Evolutionary conservation across 352 stramenopile species (phyloP).

Genomic region (Phytophthora gonapodyides): DNA sequence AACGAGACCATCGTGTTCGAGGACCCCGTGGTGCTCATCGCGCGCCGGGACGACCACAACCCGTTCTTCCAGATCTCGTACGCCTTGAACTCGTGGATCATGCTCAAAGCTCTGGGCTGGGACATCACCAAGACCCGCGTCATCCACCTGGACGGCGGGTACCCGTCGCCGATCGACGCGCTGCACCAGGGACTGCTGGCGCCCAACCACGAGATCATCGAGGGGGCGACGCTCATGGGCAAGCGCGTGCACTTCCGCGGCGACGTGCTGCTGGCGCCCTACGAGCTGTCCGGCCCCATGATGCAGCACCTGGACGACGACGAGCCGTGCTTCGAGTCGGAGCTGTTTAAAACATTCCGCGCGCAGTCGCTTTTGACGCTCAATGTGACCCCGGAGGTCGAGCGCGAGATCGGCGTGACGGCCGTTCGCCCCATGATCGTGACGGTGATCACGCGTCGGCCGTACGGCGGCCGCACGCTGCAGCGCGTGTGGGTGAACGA

Average conservation of each 20-base stretch:
- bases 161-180: slow-evolving; percentile 44
- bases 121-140: slow-evolving; percentile 39
- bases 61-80: slow-evolving; percentile 60
- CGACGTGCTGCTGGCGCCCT: slow-evolving; percentile 55
- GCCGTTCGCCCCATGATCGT: slow-evolving; percentile 35
- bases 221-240: slow-evolving; percentile 35
- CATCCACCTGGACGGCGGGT: slow-evolving; percentile 52
- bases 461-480: slow-evolving; percentile 52
- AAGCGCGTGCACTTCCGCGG: slow-evolving; percentile 48
- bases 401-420: slow-evolving; percentile 27
- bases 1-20: slow-evolving; percentile 35
- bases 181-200: slow-evolving; percentile 50
- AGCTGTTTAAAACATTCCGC: slow-evolving; percentile 61
- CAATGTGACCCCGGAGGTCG: slow-evolving; percentile 29
- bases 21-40: slow-evolving; percentile 41
- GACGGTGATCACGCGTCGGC: slow-evolving; percentile 62
- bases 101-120: slow-evolving; percentile 41
- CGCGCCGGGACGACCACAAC: slow-evolving; percentile 55
- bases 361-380: slow-evolving; percentile 37
- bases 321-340: slow-evolving; percentile 58
- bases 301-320: slow-evolving; percentile 74
- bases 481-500: slow-evolving; percentile 74
- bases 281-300: slow-evolving; percentile 56
- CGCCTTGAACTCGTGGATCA: slow-evolving; percentile 48
- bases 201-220: slow-evolving; percentile 32